Conservation (phyloP, 352 stramenopile genomes). For the Phytophthora idaei region DNA sequence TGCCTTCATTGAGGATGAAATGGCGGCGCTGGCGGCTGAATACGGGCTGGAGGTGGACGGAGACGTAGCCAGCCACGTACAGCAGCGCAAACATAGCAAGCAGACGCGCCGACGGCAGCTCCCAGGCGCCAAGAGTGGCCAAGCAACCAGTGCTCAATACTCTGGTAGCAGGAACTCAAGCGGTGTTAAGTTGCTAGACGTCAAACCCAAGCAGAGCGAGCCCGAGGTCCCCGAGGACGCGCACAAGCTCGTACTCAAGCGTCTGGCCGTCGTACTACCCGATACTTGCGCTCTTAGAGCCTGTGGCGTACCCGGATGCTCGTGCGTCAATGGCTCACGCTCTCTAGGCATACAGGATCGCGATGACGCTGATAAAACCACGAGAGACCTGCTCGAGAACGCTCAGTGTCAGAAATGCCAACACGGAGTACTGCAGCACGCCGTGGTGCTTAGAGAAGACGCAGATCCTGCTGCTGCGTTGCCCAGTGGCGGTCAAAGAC, state of each 20-base stretch:
- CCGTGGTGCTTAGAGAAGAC: slow-evolving; percentile 51
- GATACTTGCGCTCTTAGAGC: slow-evolving; percentile 51
- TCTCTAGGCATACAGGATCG: slow-evolving; percentile 35
- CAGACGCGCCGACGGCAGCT: slow-evolving; percentile 26
- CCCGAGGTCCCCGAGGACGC: slow-evolving; percentile 37
- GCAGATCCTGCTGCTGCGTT: slow-evolving; percentile 21
- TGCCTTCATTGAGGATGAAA: slow-evolving; percentile 88
- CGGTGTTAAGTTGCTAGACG: slow-evolving; percentile 17
- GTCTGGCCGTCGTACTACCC: slow-evolving; percentile 57
- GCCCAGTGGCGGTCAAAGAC: slow-evolving; percentile 62
- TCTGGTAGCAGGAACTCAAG: neutral
- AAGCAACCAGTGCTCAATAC: neutral
- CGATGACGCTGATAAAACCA: slow-evolving; percentile 25
- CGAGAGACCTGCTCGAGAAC: slow-evolving; percentile 38
- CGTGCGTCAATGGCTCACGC: slow-evolving; percentile 52
- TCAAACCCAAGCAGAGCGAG: slow-evolving; percentile 15
- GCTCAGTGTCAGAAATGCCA: slow-evolving; percentile 67
- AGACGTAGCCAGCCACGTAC: slow-evolving; percentile 67
- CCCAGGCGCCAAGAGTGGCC: neutral
- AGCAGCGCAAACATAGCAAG: slow-evolving; percentile 64
- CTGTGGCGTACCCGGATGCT: slow-evolving; percentile 72
- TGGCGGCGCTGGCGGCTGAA: slow-evolving; percentile 76
- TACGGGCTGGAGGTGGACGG: slow-evolving; percentile 77
- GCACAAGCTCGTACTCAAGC: slow-evolving; percentile 47
- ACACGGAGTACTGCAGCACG: slow-evolving; percentile 74